Base-by-base conservation (phyloP, 2,329 filamentous ascomycete species). In the Talaromyces sp. region DNA sequence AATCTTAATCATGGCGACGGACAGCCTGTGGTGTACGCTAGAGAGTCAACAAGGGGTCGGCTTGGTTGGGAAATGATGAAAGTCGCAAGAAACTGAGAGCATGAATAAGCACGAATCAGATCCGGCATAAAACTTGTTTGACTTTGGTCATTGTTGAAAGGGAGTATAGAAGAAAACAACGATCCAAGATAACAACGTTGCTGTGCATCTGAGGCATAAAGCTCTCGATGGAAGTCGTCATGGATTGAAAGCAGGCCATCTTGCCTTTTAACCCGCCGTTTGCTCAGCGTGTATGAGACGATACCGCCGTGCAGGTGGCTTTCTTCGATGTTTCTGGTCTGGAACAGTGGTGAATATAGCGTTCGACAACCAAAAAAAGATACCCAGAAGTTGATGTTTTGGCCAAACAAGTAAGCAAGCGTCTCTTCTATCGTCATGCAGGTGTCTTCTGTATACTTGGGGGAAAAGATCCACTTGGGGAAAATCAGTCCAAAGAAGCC, bases 1-100 rank as follows among this genome's bases (percentile, higher is more conserved):
- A 59, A 91, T 91, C 70, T 73, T 90, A 60, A 88, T 91, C 67
- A 79, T 91, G 68, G 88, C 87, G 0, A 85, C 83, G 0, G 88
- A 91, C 68, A 88, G 89, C 0, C 72, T 91, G 1, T 92, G 88
- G 83, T 86, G 90, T 67, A 79, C 79, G 58, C 81, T 90, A 24
- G 81, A 80, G 11, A 87, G 77, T 67, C 79, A 84, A 50, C 78
- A 88, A 68, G 86, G 85, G 0, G 86, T 89, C 1, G 77, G 82
- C 24, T 81, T 87, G 35, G 83, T 88, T 0, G 79, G 80, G 43
- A 78, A 76, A 65, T 91, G 88, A 87, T 72, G 84, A 11, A 77
- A 58, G 14, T 48, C 31, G 4, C 8, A 8, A 52, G 16, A 39
- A 14, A 16, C 10, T 3, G 47, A 58, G 19, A 58, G n/a, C 31